phyloP scores from a whole-genome alignment of 2,329 filamentous ascomycete species.

The Fusarium praegraminearum region DNA sequence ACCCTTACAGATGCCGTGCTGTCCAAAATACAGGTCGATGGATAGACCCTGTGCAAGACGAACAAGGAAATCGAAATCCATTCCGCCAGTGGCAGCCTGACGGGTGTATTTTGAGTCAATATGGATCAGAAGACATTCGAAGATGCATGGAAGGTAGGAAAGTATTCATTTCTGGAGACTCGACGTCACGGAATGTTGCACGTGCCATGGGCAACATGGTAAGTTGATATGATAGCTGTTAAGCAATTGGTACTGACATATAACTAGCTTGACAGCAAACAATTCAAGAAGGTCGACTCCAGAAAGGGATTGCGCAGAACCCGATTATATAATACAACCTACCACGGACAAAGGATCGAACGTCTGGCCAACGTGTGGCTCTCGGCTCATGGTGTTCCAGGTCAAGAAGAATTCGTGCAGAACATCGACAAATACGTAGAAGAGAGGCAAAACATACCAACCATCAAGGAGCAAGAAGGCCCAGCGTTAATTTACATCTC shows the following conservation, averaged over 20 bases:
- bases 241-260: neutral
- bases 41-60: conserved; percentile 51
- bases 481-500: neutral
- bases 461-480: neutral
- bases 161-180: conserved; percentile 70
- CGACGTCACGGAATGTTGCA: conserved; percentile 68
- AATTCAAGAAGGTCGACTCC: neutral
- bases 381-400: neutral
- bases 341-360: conserved; percentile 9
- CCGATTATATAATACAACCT: conserved; percentile 1
- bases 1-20: conserved; percentile 65
- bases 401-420: neutral
- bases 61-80: conserved; percentile 42
- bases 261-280: conserved; percentile 5
- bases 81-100: conserved; percentile 68
- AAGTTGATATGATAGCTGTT: neutral
- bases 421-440: neutral
- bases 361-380: conserved; percentile 2
- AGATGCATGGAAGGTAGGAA: conserved; percentile 64
- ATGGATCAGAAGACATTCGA: conserved; percentile 62
- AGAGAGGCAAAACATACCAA: neutral
- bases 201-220: conserved; percentile 58
- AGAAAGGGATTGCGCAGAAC: neutral
- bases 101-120: conserved; percentile 69
- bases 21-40: conserved; percentile 65